Evolutionary conservation across 495 filamentous ascomycete genomes (phyloP).

Genomic region (Podospora comata): DNA sequence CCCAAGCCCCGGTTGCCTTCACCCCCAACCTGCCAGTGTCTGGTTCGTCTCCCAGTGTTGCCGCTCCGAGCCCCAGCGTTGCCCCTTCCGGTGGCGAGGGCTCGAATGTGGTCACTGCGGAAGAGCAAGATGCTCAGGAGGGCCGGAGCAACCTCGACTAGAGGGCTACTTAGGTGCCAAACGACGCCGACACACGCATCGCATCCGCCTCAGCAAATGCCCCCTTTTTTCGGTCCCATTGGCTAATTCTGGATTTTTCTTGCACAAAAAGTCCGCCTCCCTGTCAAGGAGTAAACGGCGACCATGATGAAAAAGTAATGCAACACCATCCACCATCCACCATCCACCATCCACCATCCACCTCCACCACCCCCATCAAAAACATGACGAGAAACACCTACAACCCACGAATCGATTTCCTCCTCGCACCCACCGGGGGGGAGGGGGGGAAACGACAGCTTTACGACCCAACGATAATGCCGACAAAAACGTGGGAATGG

Average conservation of each 20-base stretch:
- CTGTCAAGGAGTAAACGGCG: conserved; percentile 26
- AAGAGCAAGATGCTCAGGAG: conserved; percentile 32
- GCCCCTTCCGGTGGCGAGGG: neutral
- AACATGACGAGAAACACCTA: conserved; percentile 11
- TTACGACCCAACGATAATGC: neutral
- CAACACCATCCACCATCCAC: conserved; percentile 1
- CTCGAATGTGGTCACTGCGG: conserved; percentile 29
- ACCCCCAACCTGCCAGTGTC: conserved; percentile 7
- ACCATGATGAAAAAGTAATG: neutral
- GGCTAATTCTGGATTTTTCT: conserved; percentile 24
- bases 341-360: conserved; percentile 9
- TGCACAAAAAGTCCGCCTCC: conserved; percentile 24
- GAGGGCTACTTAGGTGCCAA: conserved; percentile 7
- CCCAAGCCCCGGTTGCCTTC: conserved; percentile 17
- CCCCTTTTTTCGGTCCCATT: conserved; percentile 5
- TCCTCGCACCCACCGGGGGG: neutral
- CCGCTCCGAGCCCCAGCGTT: conserved; percentile 6
- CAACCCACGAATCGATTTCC: neutral
- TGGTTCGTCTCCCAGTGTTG: conserved; percentile 6
- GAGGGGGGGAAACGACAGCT: neutral
- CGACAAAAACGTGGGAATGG: conserved; percentile 6
- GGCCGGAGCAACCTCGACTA: conserved; percentile 26
- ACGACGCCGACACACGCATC: conserved; percentile 3
- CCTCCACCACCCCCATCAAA: conserved; percentile 8
- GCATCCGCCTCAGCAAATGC: neutral